Evolutionary conservation across 345 rosid genomes (phyloP), one percentile per base, ranked within the genome.

Genomic region (Boechera stricta): DNA sequence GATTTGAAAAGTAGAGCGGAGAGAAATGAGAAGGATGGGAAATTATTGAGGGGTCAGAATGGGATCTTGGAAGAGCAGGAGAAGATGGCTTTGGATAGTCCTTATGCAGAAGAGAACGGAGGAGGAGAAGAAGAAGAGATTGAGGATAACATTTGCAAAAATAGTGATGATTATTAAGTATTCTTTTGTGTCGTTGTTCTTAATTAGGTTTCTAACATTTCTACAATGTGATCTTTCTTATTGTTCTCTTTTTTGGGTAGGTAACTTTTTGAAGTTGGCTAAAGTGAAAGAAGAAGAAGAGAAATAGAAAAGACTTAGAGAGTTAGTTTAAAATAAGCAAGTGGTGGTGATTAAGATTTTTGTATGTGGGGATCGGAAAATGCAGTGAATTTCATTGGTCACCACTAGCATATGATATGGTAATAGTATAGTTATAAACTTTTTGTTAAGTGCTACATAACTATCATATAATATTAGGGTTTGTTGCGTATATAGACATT

Each of bases 71-170:
- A 64, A 32, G 78, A 74, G 58, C 65, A 65, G 21, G 51, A 65
- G 72, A 74, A 64, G 48, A 64, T 63, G 56, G 55, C 71, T 64
- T 74, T 74, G 71, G 64, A 55, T 16, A 74, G 65, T 55, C 49
- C 49, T 44, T 26, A 9, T 26, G 72, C 38, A 33, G 58, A 24
- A 54, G 64, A 39, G n/a, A 56, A 38, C 8, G 10, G 36, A 55
- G 41, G 10, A 33, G 10, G 10, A 58, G 64, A 60, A 16, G 44
- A 72, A 7, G 64, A 36, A 53, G 72, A 54, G 71, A 73, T 44
- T 42, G 77, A 73, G 36, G 77, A 54, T 13, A 74, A 24, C 49
- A 74, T 74, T 74, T 65, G 78, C 72, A 65, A 65, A 69, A 56
- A 35, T 16, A 74, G 65, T 32, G 78, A 65, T 15, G 65, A 65